A percentile compares a stretch with the other conserved stretches of the same genome.
phyloP scores from a whole-genome alignment of 257 asterid genomes.

The Catharanthus roseus region DNA sequence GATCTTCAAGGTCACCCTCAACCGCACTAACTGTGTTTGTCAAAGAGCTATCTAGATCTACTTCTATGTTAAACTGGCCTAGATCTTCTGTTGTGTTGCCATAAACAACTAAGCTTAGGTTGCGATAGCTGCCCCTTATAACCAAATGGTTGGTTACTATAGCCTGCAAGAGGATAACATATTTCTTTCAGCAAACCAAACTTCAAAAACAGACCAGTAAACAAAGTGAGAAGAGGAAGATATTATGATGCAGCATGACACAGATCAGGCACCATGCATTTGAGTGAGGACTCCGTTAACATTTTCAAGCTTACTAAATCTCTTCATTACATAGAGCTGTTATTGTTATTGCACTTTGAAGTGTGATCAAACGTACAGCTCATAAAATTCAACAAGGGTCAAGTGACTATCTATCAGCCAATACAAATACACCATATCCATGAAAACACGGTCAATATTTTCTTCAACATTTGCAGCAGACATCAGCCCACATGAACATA shows the following conservation, averaged over 20 bases:
- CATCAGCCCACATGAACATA: not conserved
- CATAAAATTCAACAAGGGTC: too few species aligned
- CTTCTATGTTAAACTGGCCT: conserved; percentile 93
- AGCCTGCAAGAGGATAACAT: conserved; percentile 49
- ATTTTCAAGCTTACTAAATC: not conserved
- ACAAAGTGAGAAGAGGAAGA: conserved; percentile 3
- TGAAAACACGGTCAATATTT: not conserved
- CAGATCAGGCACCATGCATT: not conserved
- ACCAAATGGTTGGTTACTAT: conserved; percentile 91
- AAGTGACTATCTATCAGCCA: not conserved
- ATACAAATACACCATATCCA: not conserved
- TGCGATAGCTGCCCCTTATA: conserved; percentile 92
- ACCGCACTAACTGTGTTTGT: conserved; percentile 60
- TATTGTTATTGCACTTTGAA: not conserved
- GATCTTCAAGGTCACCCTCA: conserved; percentile 90
- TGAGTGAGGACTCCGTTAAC: not conserved
- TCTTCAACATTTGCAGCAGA: not conserved
- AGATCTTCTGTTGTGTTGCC: conserved; percentile 93
- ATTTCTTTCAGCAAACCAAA: conserved; percentile 14
- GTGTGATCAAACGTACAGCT: not conserved
- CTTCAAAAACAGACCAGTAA: not conserved
- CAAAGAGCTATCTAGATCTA: conserved; percentile 77
- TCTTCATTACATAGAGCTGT: not conserved
- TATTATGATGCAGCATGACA: not conserved
- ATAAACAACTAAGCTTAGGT: conserved; percentile 92